Evolutionary conservation across 2,329 filamentous ascomycete species (phyloP), one percentile per base, ranked within the genome.

Genomic region (Metarhizium sp.): DNA sequence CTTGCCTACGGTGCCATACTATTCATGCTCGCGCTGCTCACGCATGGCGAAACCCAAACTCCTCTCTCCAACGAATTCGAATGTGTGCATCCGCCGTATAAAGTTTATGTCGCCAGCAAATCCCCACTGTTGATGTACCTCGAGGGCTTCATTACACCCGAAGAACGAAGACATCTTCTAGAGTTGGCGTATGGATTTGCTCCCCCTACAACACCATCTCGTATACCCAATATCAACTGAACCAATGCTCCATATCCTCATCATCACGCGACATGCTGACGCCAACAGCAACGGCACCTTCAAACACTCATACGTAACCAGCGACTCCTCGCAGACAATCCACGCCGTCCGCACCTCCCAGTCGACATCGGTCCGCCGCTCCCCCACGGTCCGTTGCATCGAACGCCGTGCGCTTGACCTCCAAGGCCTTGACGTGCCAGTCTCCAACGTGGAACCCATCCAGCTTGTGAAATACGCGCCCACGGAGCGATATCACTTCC

Each of bases 71-170:
- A 25, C 25, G 25, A 25, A 25, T 25, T 47, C 18, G 51, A 45
- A 3, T 69, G 67, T 59, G 53, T 50, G 10, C 62, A 68, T 40
- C 65, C 66, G 1, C 64, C 73, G 0, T 77, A 76, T 63, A 68
- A 73, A 38, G 63, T 71, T 13, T 73, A 73, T 56, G 65, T 78
- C 25, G 63, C 78, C 8, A 78, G 75, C 29, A 72, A 72, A 43
- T 76, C 75, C 4, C 77, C 77, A 7, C 64, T 79, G 3, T 73
- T 79, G 2, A 71, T 79, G 38, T 79, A 79, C 61, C 67, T 79
- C 25, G 69, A 71, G 59, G 68, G 73, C 60, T 79, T 79, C 25
- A 25, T 25, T 25, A 25, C 25, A 25, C 25, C 25, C 25, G 25
- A 25, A 25, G 25, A 25, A 25, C 25, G 25, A 25, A 4, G 25